Evolutionary conservation across 140 eudicot species (phyloP).

Genomic region (Erigeron philadelphicus): DNA sequence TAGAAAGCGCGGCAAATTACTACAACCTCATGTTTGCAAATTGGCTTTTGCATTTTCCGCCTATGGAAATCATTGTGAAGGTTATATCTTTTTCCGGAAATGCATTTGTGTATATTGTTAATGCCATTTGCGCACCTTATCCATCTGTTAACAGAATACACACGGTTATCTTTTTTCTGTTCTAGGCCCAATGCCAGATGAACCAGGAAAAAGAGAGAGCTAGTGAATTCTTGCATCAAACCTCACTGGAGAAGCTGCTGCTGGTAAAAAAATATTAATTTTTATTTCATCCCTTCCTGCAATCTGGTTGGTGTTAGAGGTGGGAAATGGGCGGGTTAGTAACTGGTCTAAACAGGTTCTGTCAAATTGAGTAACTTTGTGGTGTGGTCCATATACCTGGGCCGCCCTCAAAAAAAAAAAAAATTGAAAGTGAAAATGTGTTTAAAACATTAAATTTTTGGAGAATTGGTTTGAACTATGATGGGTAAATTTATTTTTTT

Average conservation of each 20-base stretch:
- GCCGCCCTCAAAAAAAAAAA: no score
- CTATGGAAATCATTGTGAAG: constrained; percentile 33
- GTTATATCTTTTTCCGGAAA: constrained; percentile 11
- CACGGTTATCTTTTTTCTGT: neutral
- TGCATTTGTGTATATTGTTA: constrained; percentile 2
- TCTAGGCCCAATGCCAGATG: constrained; percentile 34
- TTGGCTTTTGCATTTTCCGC: constrained; percentile 38
- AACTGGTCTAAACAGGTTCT: no score
- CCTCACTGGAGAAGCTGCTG: constrained; percentile 43
- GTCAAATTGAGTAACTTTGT: no score
- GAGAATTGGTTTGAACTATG: no score
- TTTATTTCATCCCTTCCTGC: neutral
- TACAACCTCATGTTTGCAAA: constrained; percentile 32
- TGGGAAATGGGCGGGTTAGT: no score
- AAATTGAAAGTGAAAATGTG: no score
- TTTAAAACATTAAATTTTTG: no score
- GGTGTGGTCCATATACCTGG: no score
- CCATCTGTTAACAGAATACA: neutral
- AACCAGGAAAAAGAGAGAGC: constrained; percentile 43
- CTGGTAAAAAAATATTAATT: constrained; percentile 24
- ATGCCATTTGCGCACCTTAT: constrained; percentile 8
- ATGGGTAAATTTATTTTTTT: no score
- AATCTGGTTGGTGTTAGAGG: neutral
- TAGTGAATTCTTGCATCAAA: constrained; percentile 34
- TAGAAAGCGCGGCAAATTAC: constrained; percentile 32